Evolutionary conservation across 140 eudicot species (phyloP).

Genomic region (Erigeron philadelphicus): DNA sequence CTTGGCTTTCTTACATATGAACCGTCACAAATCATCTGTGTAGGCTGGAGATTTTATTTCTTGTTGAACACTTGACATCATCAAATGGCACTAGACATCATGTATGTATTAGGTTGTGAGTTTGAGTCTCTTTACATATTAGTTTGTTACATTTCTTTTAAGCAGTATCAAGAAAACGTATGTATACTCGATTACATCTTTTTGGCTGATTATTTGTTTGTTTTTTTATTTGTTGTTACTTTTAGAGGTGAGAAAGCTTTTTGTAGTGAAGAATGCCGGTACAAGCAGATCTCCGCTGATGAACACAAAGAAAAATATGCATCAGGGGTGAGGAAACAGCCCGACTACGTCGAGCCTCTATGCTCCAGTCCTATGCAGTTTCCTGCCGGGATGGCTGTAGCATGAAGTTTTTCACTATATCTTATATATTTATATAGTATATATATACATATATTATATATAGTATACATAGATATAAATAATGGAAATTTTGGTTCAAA

Average conservation of each 20-base stretch:
- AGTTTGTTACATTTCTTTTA: not conserved
- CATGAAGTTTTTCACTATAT: constrained; percentile 27
- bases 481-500: constrained; percentile 26
- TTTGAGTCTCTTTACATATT: constrained; percentile 1
- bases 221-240: not conserved
- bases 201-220: not conserved
- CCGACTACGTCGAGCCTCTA: constrained; percentile 43
- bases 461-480: constrained; percentile 28
- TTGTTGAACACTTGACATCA: too few species aligned
- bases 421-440: not conserved
- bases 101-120: not conserved
- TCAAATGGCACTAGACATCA: too few species aligned
- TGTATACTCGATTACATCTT: not conserved
- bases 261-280: constrained; percentile 81
- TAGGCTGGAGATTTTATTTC: too few species aligned
- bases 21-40: too few species aligned
- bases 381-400: constrained; percentile 56
- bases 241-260: constrained; percentile 86
- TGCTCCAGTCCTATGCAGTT: constrained; percentile 64
- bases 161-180: not conserved
- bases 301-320: constrained; percentile 61
- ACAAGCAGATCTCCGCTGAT: constrained; percentile 51
- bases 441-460: constrained; percentile 17
- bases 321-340: constrained; percentile 41
- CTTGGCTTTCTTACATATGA: too few species aligned